phyloP scores from a whole-genome alignment of 768 basidiomycete species.

The Termitomyces sp. region DNA sequence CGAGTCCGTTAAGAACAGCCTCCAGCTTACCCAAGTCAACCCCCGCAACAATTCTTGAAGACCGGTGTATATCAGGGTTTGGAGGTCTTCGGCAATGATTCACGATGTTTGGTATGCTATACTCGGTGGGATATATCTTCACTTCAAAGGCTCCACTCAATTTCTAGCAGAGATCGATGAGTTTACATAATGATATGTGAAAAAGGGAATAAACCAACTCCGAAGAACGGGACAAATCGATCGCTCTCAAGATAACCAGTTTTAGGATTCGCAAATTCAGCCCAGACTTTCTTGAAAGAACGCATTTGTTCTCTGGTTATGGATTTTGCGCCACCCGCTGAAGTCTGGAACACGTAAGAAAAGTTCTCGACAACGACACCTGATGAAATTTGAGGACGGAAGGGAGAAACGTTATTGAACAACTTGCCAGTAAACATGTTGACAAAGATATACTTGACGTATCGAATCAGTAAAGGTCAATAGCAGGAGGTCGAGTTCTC shows the following conservation, averaged over 20 bases:
- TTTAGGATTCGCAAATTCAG: constrained; percentile 72
- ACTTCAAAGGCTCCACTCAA: constrained; percentile 87
- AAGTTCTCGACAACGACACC: constrained; percentile 95
- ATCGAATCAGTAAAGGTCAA: constrained; percentile 2
- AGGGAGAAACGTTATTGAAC: neutral
- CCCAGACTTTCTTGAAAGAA: constrained; percentile 93
- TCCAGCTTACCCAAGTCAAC: constrained; percentile 66
- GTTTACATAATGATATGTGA: neutral
- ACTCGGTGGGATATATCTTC: constrained; percentile 74
- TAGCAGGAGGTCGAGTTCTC: neutral
- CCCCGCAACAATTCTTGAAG: constrained; percentile 38
- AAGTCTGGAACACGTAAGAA: constrained; percentile 90
- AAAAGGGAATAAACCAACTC: constrained; percentile 47
- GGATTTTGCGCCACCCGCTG: constrained; percentile 73
- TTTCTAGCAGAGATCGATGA: constrained; percentile 42
- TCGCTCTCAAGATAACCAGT: constrained; percentile 75
- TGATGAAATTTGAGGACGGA: constrained; percentile 15
- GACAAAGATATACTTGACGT: constrained; percentile 82
- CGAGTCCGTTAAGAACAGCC: constrained; percentile 56
- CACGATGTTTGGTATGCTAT: constrained; percentile 57
- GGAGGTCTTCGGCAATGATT: constrained; percentile 40
- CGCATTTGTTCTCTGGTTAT: constrained; percentile 92
- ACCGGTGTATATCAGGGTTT: constrained; percentile 28
- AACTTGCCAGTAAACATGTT: constrained; percentile 88
- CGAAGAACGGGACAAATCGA: constrained; percentile 76